Evolutionary conservation across 208 protist species (phyloP).

Genomic region (Trypanosoma boissoni): DNA sequence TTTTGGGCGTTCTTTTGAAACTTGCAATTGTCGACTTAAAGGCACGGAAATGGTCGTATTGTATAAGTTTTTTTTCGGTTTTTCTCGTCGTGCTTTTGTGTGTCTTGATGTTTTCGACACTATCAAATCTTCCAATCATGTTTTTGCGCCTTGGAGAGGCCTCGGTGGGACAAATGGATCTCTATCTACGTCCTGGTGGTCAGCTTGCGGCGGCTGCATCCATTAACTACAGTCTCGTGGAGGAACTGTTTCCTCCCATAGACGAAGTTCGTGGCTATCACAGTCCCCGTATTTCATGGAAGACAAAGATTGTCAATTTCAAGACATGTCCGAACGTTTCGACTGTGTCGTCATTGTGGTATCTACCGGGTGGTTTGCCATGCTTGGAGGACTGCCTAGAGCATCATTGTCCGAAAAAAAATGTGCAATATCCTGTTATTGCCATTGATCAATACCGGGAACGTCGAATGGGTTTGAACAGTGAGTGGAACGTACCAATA

Average conservation of each 20-base stretch:
- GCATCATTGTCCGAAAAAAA: not conserved
- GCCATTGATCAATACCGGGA: slow-evolving; percentile 19
- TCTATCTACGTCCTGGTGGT: slow-evolving; percentile 41
- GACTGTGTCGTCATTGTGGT: slow-evolving; percentile 8
- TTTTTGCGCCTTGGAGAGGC: slow-evolving; percentile 62
- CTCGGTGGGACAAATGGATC: slow-evolving; percentile 37
- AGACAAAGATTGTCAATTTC: slow-evolving; percentile 12
- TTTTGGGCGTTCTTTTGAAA: slow-evolving; percentile 30
- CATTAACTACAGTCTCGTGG: slow-evolving; percentile 49
- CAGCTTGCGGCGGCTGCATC: slow-evolving; percentile 25
- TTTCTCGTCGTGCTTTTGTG: slow-evolving; percentile 61
- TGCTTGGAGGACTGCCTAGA: slow-evolving; percentile 9
- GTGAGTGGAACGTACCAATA: not conserved
- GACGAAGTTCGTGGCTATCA: slow-evolving; percentile 9
- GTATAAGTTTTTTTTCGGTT: slow-evolving; percentile 59
- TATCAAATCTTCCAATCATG: slow-evolving; percentile 59
- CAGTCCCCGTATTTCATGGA: slow-evolving; percentile 14
- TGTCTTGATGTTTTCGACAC: slow-evolving; percentile 47
- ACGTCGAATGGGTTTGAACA: slow-evolving; percentile 26
- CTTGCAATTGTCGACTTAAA: slow-evolving; percentile 28
- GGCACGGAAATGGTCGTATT: slow-evolving; percentile 37
- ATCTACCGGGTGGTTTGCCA: not conserved
- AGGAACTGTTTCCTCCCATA: slow-evolving; percentile 25
- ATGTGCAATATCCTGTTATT: not conserved
- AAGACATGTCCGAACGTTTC: slow-evolving; percentile 6